Conservation (phyloP, 805 yeast species). For the Ogataea saltuana region DNA sequence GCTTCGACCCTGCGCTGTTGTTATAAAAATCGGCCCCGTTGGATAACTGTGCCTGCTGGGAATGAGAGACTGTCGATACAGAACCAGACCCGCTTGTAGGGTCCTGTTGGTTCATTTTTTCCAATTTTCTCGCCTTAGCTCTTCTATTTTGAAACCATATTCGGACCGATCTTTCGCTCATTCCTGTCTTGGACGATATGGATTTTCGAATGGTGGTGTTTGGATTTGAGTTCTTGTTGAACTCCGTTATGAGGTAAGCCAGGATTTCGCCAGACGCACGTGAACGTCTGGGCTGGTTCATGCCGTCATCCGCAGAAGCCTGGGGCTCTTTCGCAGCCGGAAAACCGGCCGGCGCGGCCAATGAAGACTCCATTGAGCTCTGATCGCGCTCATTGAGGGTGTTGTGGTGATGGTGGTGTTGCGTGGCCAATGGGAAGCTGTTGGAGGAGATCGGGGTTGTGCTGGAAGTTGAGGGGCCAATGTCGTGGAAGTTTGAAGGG, state of each 20-base stretch:
- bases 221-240: constrained; percentile 73
- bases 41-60: no score
- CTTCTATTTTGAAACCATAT: constrained; percentile 93
- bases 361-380: constrained; percentile 1
- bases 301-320: constrained; percentile 9
- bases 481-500: constrained; percentile 1
- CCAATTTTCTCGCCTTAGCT: constrained; percentile 71
- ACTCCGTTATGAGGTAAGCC: constrained; percentile 65
- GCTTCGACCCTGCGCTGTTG: background rate
- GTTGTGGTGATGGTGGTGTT: background rate
- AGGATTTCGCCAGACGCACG: constrained; percentile 66
- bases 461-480: background rate
- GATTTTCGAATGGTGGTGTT: constrained; percentile 66
- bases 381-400: constrained; percentile 6
- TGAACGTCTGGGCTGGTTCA: constrained; percentile 33
- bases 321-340: constrained; percentile 6
- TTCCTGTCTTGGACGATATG: constrained; percentile 69
- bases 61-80: no score
- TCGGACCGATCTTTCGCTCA: constrained; percentile 86
- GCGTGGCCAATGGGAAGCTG: constrained; percentile 3
- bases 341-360: background rate
- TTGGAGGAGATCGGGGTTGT: constrained; percentile 5
- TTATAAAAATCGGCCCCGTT: background rate
- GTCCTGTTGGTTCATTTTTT: constrained; percentile 42
- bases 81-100: background rate